Evolutionary conservation across 371 early-diverging fungal genomes (phyloP).

Genomic region (Mucor plumbeus): DNA sequence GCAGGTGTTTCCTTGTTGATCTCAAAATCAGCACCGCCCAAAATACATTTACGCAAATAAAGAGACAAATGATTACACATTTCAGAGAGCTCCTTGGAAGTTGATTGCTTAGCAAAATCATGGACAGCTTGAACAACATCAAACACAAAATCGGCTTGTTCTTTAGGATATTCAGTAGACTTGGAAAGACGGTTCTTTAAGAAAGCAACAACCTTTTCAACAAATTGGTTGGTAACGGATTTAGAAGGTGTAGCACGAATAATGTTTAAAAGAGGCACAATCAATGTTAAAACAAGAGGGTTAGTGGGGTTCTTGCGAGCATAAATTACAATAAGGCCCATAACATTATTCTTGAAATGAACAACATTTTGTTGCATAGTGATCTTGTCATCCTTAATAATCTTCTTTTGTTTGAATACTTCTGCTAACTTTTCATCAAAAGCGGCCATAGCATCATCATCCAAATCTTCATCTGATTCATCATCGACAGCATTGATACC

Average conservation of each 20-base stretch:
- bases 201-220: slow-evolving; percentile 67
- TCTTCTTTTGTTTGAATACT: slow-evolving; percentile 86
- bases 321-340: slow-evolving; percentile 83
- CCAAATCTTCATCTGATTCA: slow-evolving; percentile 67
- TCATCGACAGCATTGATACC: slow-evolving; percentile 53
- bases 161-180: slow-evolving; percentile 65
- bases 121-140: slow-evolving; percentile 71
- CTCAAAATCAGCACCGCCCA: slow-evolving; percentile 58
- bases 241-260: slow-evolving; percentile 58
- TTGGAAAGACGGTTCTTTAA: slow-evolving; percentile 69
- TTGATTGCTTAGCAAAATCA: slow-evolving; percentile 64
- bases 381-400: slow-evolving; percentile 65
- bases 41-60: slow-evolving; percentile 60
- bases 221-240: slow-evolving; percentile 67
- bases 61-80: slow-evolving; percentile 56
- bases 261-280: slow-evolving; percentile 72
- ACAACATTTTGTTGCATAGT: slow-evolving; percentile 73
- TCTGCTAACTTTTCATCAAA: slow-evolving; percentile 92
- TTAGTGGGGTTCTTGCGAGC: slow-evolving; percentile 70
- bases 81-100: slow-evolving; percentile 50
- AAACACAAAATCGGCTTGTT: slow-evolving; percentile 58
- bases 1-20: slow-evolving; percentile 37
- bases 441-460: slow-evolving; percentile 91
- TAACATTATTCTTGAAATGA: slow-evolving; percentile 88
- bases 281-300: slow-evolving; percentile 72